Base-by-base conservation (phyloP, 345 rosid species). In the Eucalyptus leucophloia region DNA sequence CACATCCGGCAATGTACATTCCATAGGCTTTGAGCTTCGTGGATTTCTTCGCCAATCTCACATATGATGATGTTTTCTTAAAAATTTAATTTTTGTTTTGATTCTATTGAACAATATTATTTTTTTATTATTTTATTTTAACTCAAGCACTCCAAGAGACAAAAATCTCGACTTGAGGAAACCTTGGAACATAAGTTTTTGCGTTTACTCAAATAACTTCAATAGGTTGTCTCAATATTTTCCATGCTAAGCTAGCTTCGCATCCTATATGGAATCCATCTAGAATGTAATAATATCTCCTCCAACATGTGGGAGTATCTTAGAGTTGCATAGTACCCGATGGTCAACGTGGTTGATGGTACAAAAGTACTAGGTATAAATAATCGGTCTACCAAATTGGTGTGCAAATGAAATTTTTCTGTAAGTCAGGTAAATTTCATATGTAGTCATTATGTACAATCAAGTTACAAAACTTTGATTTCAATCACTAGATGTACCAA, bases 371-470 rank as follows among this genome's bases (percentile, higher is more conserved):
- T 26, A 9, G 65, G n/a, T 26, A 26, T 58, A 58, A 58, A 26
- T 89, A 85, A 77, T 40, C 81, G 6, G 28, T 56, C 60, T 56
- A 56, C 28, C 93, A 90, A 86, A 93, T 92, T 51, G 96, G 93
- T 80, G 93, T 92, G 21, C 92, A 91, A 23, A 56, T 56, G 92
- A 94, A 87, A 92, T 95, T 92, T 54, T 24, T 37, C 15, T 49
- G 47, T 80, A 92, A 90, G 45, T 90, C 60, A 9, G 92, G 92
- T 49, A 94, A 94, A 53, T 53, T 53, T 23, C 26, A 19, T 23
- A 54, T 89, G 95, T 94, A 56, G 98, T 96, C 67, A 87, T 62
- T 81, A 94, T 95, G 51, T 98, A 97, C 96, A 94, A 95, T 88
- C 89, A 94, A 96, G 93, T 4, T 1, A 54, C 12, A 9, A 54